A percentile compares a stretch with the other conserved stretches of the same genome.
Conservation (phyloP, 768 basidiomycete genomes). For the Amanita phalloides region DNA sequence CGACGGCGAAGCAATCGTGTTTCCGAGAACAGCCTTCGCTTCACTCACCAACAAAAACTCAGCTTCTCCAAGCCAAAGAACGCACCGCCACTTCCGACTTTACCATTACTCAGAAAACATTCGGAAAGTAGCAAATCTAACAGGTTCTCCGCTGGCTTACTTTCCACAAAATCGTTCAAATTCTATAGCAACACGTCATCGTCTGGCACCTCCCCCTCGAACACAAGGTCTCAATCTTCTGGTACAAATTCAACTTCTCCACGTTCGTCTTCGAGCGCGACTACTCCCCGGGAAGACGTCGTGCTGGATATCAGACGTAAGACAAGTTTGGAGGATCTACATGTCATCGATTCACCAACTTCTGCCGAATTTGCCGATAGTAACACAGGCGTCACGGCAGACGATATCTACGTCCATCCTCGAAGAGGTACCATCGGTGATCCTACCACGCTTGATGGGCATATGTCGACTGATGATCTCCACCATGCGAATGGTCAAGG, state of each 20-base stretch:
- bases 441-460: not conserved
- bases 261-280: not conserved
- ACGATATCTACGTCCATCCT: constrained; percentile 5
- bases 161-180: constrained; percentile 5
- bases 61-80: not conserved
- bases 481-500: not conserved
- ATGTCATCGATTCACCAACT: not conserved
- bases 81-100: constrained; percentile 1
- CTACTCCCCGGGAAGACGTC: not conserved
- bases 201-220: not conserved
- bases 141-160: not conserved
- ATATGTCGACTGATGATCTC: constrained; percentile 2
- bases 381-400: not conserved
- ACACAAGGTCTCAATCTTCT: not conserved
- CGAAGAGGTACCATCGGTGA: not conserved
- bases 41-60: constrained; percentile 24
- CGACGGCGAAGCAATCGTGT: constrained; percentile 50
- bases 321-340: constrained; percentile 5
- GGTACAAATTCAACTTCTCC: not conserved
- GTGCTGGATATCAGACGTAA: constrained; percentile 3
- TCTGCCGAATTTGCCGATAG: not conserved
- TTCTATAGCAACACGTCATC: constrained; percentile 1
- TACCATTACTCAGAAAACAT: not conserved
- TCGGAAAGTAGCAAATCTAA: not conserved
- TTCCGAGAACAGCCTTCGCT: constrained; percentile 57